Evolutionary conservation across 1,284 basidiomycete genomes (phyloP), one percentile per base, ranked within the genome.

Genomic region (Pseudozyma sp.): DNA sequence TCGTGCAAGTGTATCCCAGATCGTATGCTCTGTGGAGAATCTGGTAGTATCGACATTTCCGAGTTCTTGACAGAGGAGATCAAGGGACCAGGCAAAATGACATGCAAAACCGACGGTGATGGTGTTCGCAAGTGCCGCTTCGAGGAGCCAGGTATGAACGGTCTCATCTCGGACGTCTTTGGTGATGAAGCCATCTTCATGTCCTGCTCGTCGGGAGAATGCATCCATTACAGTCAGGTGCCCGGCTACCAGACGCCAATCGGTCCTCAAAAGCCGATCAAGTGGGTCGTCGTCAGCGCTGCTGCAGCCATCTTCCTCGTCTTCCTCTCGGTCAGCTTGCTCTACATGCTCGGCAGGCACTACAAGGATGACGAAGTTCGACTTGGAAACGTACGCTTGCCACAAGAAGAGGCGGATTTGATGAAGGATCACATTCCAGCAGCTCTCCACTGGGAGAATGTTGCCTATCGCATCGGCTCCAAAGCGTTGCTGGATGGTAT

Each of bases 81-180:
- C 86, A 92, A 90, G 69, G 96, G 96, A 0, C 96, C 96, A 0
- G 95, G 92, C 0, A 88, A 88, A 21, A 97, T 98, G 86, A 91
- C 89, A 62, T 97, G 95, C 87, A 90, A 89, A 74, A 89, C 90
- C 2, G 65, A 67, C n/a, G 50, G 42, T 0, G 63, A 66, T n/a
- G 72, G 64, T 12, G 50, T 45, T 83, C 88, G 75, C 85, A 87
- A 59, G 4, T 98, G 95, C 87, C 90, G 88, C 68, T 99, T 99
- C 80, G 92, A 95, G 83, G 96, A 99, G 81, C 93, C 94, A 0
- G 94, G 93, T 0, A 97, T 98, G 96, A 97, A 98, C 83, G 88
- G 91, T 39, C 89, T 99, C 53, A 98, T 99, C 85, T 90, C 92
- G 80, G 91, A 92, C 74, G 91, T 99, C 73, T 98, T 99, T 78